These are phyloP conservation scores for Ceratobasidium sp. DNA, from an alignment of 1,284 basidiomycete genomes.

Conservation along the genomic window DNA sequence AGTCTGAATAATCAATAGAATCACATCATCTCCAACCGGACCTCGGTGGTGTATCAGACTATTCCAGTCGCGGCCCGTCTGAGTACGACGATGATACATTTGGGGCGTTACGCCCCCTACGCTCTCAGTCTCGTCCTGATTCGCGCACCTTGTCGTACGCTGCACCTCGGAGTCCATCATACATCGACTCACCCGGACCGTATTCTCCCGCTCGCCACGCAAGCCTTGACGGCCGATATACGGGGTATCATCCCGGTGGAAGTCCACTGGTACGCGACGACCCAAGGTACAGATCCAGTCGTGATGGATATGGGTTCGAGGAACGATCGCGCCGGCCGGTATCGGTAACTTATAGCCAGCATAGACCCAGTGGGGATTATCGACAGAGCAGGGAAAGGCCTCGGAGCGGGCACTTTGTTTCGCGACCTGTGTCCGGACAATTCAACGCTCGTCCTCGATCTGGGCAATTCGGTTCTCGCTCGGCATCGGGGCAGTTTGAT, in stretches of 20 bases:
- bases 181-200: slow-evolving; percentile 15
- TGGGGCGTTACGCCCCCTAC: neutral
- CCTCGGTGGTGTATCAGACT: slow-evolving; percentile 10
- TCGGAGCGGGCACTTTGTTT: slow-evolving; percentile 5
- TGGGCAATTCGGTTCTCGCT: slow-evolving; percentile 6
- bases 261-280: neutral
- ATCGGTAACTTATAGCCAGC: neutral
- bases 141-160: neutral
- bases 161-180: neutral
- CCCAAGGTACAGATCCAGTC: neutral
- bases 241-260: slow-evolving; percentile 22
- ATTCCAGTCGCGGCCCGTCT: slow-evolving; percentile 3
- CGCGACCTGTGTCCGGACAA: neutral
- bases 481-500: neutral
- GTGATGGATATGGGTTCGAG: neutral
- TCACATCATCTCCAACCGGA: neutral
- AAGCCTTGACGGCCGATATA: slow-evolving; percentile 22
- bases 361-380: neutral
- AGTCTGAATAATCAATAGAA: neutral
- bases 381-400: neutral
- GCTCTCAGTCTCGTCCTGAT: neutral
- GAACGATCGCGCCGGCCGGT: neutral
- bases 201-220: slow-evolving; percentile 29
- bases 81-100: slow-evolving; percentile 22
- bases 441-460: slow-evolving; percentile 16